Evolutionary conservation across 2,329 filamentous ascomycete species (phyloP), one percentile per base, ranked within the genome.

Genomic region (Colletotrichum coccodes): DNA sequence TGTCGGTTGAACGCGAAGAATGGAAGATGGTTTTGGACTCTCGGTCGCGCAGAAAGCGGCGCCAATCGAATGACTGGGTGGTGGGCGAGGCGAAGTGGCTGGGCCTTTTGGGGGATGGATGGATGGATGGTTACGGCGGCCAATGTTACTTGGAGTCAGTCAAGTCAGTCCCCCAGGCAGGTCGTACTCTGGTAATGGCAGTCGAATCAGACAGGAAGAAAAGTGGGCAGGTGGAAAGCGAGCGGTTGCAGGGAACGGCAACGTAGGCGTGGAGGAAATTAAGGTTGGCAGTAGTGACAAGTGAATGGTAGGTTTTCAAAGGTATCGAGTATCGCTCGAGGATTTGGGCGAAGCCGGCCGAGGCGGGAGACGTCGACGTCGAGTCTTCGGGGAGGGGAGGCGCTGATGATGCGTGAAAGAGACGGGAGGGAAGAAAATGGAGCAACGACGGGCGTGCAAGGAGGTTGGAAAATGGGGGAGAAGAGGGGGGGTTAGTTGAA

Each of bases 31-130:
- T 60, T 71, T 71, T 60, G 58, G 60, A 60, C 66, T 71, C 66
- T 71, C 60, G 60, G 69, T 70, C 66, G 69, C 69, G 69, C 65
- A 69, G 58, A 60, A 65, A 68, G 69, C 47, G 68, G 64, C 56
- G 64, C 60, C 60, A 70, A 70, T 70, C 58, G 68, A 62, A 63
- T 70, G 68, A 59, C 38, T 58, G 57, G 36, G 66, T 56, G 66
- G 54, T 56, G 66, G 54, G 54, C 61, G 66, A 69, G 66, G 66
- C 66, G 32, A 65, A 65, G 61, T 65, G 66, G 61, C 61, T 65
- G 66, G 66, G 61, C 56, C 56, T 36, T 23, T 36, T 40, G 14
- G 5, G 50, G 50, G 53, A 54, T 54, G 56, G 60, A 49, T 18
- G 54, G 54, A 60, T 23, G 61, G 36, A 49, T 47, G 26, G 30